Percentiles rank a stretch among this genome's conserved stretches.
These are phyloP conservation scores for Ophiostoma sp. DNA, from an alignment of 2,329 filamentous ascomycete species.

Conservation along the genomic window DNA sequence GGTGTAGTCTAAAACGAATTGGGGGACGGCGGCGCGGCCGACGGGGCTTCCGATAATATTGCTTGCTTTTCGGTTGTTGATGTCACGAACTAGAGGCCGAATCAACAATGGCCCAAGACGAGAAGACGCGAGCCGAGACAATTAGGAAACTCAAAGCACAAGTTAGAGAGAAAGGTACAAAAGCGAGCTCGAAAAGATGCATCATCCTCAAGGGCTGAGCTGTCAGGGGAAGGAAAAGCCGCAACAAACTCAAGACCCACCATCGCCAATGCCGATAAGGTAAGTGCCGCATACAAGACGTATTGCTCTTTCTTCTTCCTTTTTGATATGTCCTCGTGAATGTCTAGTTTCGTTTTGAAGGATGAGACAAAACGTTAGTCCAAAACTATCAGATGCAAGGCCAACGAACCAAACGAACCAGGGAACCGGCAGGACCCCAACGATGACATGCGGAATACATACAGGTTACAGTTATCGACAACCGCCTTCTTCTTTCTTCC, in stretches of 20 bases:
- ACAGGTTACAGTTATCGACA: not conserved
- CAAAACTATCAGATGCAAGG: not conserved
- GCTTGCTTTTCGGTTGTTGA: not conserved
- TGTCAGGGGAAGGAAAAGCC: not conserved
- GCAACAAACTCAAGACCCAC: not conserved
- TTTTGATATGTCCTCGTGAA: not conserved
- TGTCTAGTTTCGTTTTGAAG: not conserved
- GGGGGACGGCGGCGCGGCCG: not conserved
- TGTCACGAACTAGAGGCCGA: not conserved
- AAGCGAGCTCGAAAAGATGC: not conserved
- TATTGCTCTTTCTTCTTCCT: not conserved
- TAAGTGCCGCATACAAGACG: not conserved
- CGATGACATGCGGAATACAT: not conserved
- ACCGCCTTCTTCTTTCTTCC: not conserved
- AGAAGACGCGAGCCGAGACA: not conserved
- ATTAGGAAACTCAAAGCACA: not conserved
- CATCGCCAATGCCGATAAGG: not conserved
- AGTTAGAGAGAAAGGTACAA: not conserved
- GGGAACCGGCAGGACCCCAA: not conserved
- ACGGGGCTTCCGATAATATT: not conserved
- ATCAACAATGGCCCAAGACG: not conserved
- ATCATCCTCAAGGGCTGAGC: not conserved
- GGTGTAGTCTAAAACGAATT: not conserved
- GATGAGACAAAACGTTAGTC: not conserved
- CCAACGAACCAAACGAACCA: not conserved